Evolutionary conservation across 169 alveolate species (phyloP).

Genomic region (Amoebophrya sp.): DNA sequence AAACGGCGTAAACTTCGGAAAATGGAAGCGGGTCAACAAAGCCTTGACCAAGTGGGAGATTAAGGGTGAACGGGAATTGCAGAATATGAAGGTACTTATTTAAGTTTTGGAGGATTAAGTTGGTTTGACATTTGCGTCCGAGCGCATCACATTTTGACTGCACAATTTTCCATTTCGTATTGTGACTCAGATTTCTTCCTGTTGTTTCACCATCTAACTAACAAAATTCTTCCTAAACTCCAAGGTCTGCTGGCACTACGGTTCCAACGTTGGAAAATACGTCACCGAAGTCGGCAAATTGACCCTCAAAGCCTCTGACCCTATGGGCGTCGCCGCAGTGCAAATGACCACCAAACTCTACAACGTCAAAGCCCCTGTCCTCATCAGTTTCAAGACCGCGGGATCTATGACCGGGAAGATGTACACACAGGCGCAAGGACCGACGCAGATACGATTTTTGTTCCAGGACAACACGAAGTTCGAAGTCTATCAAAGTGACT

Average conservation of each 20-base stretch:
- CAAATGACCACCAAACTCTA: slow-evolving; percentile 25
- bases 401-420: neutral
- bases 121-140: no score
- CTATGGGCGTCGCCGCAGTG: slow-evolving; percentile 33
- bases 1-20: neutral
- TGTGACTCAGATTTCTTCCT: no score
- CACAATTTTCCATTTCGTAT: no score
- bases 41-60: slow-evolving; percentile 25
- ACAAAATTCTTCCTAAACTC: neutral
- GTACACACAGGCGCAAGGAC: slow-evolving; percentile 26
- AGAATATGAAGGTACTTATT: slow-evolving; percentile 25
- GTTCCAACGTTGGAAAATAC: slow-evolving; percentile 37
- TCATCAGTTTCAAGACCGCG: slow-evolving; percentile 34
- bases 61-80: slow-evolving; percentile 10
- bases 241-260: slow-evolving; percentile 32
- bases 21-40: slow-evolving; percentile 20
- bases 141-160: no score
- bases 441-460: slow-evolving; percentile 18
- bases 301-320: slow-evolving; percentile 13
- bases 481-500: slow-evolving; percentile 23
- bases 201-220: no score
- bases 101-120: no score
- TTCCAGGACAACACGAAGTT: slow-evolving; percentile 17
- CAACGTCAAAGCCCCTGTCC: slow-evolving; percentile 20
- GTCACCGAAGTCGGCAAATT: slow-evolving; percentile 33